Evolutionary conservation across 768 basidiomycete genomes (phyloP).

Genomic region (Coprinellus micaceus): DNA sequence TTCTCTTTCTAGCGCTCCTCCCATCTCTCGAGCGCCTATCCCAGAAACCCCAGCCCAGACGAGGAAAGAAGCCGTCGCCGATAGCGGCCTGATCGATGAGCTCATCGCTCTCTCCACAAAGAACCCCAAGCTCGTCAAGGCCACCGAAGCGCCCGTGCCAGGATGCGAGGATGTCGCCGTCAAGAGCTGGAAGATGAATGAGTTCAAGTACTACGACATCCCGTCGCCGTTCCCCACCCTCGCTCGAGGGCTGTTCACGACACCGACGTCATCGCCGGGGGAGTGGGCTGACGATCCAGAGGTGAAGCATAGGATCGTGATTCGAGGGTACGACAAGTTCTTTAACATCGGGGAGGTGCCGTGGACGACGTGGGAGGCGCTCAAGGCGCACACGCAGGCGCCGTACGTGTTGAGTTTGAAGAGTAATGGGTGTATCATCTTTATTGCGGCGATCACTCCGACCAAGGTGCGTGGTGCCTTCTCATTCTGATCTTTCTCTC

Average conservation of each 20-base stretch:
- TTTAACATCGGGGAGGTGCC: slow-evolving; percentile 97
- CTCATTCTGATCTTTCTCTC: too few relatives aligned
- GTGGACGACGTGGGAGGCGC: slow-evolving; percentile 86
- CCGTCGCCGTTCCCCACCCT: slow-evolving; percentile 92
- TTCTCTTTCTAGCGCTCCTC: too few relatives aligned
- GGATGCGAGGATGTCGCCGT: slow-evolving; percentile 48
- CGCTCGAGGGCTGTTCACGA: slow-evolving; percentile 87
- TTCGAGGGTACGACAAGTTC: slow-evolving; percentile 96
- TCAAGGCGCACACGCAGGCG: slow-evolving; percentile 64
- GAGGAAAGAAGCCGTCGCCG: slow-evolving; percentile 31
- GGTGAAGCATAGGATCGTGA: slow-evolving; percentile 61
- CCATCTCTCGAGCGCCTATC: background rate
- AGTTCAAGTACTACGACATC: slow-evolving; percentile 87
- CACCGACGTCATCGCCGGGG: slow-evolving; percentile 23
- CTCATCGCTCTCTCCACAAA: slow-evolving; percentile 51
- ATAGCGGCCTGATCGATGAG: slow-evolving; percentile 58
- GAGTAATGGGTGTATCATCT: slow-evolving; percentile 96
- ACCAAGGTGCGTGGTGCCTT: slow-evolving; percentile 67
- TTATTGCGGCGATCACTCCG: slow-evolving; percentile 81
- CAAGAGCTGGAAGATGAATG: slow-evolving; percentile 96
- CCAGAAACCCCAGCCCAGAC: slow-evolving; percentile 13
- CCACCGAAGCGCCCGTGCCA: slow-evolving; percentile 53
- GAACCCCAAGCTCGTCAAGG: slow-evolving; percentile 63
- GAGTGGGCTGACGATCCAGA: slow-evolving; percentile 16
- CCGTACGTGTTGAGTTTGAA: slow-evolving; percentile 89